Base-by-base conservation (phyloP, 495 filamentous ascomycete species). In the Filosporella fistucella region DNA sequence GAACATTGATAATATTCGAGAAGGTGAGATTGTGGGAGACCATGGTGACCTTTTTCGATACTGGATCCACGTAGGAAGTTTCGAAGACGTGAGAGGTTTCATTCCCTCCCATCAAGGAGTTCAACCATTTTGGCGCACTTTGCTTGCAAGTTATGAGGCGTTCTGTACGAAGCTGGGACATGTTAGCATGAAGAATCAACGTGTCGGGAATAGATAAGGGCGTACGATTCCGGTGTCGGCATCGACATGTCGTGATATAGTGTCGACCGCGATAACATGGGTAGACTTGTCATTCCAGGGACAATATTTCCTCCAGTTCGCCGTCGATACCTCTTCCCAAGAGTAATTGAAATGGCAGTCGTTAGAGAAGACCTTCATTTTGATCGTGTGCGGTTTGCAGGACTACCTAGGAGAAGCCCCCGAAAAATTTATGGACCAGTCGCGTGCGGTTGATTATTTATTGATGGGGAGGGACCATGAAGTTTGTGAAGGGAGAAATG, bases 301-400 rank as follows among this genome's bases (percentile, higher is more conserved):
- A 64, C 88, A 94, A 72, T 98, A 98, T 68, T 98, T 98, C 40
- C 83, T 82, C 93, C 93, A 98, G 76, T 97, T 98, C 56, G 86
- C 89, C n/a, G 89, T 88, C n/a, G 90, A 95, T 26, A 97, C 94
- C 66, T 96, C 94, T 56, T 91, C 85, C 91, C 93, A 98, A 21
- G 89, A 90, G 74, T 98, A 98, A 66, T 96, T 77, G 70, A 96
- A 97, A 17, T 86, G 89, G 66, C 85, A 89, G 24, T 69, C 69
- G 50, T 86, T 88, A 26, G 89, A 85, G 63, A 96, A 98, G 62
- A 98, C 86, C 76, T 91, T 95, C 93, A 98, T 98, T 36, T 34
- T 60, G 51, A 13, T 54, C 51, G 51, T 52, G 49, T 51, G 50
- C 22, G 45, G 14, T 34, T 4, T 49, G 49, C 54, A 53, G 54